These are phyloP conservation scores for Cercospora citrullina DNA, from an alignment of 2,329 filamentous ascomycete genomes.

Conservation along the genomic window DNA sequence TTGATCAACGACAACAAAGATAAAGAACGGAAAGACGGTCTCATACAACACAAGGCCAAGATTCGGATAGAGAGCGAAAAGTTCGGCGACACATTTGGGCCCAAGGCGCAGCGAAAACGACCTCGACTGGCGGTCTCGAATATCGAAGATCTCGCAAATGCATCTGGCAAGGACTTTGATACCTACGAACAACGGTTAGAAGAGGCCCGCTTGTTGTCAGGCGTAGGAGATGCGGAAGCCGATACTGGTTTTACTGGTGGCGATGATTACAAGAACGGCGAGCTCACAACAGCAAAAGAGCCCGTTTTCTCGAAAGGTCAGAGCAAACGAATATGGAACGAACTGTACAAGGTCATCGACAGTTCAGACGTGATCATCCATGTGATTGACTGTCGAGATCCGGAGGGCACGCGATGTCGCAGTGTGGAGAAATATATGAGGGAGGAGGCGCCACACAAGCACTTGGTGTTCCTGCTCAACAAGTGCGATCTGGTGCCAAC, in stretches of 20 bases:
- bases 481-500: conserved; percentile 94
- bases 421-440: conserved; percentile 91
- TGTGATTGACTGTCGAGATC: conserved; percentile 85
- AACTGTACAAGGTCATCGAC: conserved; percentile 88
- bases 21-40: conserved; percentile 64
- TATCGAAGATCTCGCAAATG: conserved; percentile 77
- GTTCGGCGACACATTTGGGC: conserved; percentile 86
- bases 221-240: conserved; percentile 44
- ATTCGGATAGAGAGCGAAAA: conserved; percentile 86
- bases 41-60: conserved; percentile 92
- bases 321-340: conserved; percentile 95
- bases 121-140: conserved; percentile 83
- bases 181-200: conserved; percentile 78
- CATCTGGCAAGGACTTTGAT: conserved; percentile 78
- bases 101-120: conserved; percentile 88
- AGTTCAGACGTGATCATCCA: conserved; percentile 96
- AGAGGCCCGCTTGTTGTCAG: conserved; percentile 73
- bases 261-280: conserved; percentile 35
- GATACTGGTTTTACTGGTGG: conserved; percentile 21
- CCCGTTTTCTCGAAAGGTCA: conserved; percentile 94
- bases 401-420: conserved; percentile 82
- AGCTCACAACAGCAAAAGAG: conserved; percentile 50
- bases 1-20: conserved; percentile 78
- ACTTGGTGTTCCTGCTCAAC: conserved; percentile 85
- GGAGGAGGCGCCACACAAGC: conserved; percentile 94